Percentiles rank a stretch among this genome's conserved stretches.
These are phyloP conservation scores for Leucoagaricus sp. DNA, from an alignment of 1,284 basidiomycete species.

Conservation along the genomic window DNA sequence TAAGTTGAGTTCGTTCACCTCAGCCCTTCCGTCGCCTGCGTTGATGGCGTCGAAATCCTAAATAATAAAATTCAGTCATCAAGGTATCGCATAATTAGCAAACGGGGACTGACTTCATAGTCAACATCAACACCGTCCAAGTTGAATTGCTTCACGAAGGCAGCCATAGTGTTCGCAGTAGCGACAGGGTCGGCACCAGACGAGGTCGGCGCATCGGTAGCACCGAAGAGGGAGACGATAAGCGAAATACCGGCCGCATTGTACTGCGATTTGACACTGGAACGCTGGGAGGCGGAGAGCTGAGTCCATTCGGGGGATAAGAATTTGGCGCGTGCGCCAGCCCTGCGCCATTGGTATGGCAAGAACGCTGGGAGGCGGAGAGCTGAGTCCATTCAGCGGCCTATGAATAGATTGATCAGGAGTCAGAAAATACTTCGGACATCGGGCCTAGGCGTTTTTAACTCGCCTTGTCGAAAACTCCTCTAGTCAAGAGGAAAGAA, in stretches of 20 bases:
- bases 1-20: constrained; percentile 28
- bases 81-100: not conserved
- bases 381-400: constrained; percentile 40
- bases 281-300: constrained; percentile 42
- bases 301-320: no score
- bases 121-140: constrained; percentile 60
- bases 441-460: not conserved
- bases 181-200: constrained; percentile 43
- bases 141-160: constrained; percentile 48
- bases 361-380: constrained; percentile 41
- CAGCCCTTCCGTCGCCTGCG: constrained; percentile 39
- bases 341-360: no score
- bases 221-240: constrained; percentile 59
- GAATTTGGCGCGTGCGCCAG: no score
- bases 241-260: constrained; percentile 57
- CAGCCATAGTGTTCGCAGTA: constrained; percentile 50
- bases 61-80: not conserved
- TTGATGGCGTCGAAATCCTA: constrained; percentile 49
- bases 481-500: constrained; percentile 49
- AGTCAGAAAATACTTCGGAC: not conserved
- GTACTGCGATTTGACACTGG: constrained; percentile 48
- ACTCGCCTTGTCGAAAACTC: constrained; percentile 49
- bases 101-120: constrained; percentile 35
- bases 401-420: constrained; percentile 19
- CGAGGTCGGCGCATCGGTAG: constrained; percentile 52